These are phyloP conservation scores for Boletus rufocinnamomeus DNA, from an alignment of 768 basidiomycete genomes.

Conservation along the genomic window DNA sequence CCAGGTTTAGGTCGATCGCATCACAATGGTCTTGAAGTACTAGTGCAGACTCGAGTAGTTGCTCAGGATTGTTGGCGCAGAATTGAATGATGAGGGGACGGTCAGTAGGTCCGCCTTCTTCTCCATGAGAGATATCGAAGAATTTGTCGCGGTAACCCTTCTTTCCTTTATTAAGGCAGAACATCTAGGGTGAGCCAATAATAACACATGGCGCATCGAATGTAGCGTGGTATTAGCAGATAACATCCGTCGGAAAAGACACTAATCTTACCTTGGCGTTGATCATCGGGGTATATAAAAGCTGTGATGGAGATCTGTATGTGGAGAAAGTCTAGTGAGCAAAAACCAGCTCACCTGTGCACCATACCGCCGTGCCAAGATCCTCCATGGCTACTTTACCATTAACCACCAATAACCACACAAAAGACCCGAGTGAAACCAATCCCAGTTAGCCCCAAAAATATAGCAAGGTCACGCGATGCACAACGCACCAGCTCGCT, in stretches of 20 bases:
- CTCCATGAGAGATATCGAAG: constrained; percentile 69
- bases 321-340: no score
- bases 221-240: background rate
- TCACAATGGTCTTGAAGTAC: constrained; percentile 80
- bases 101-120: constrained; percentile 80
- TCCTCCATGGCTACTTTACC: constrained; percentile 80
- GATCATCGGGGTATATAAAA: constrained; percentile 98
- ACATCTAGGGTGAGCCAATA: constrained; percentile 50
- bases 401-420: background rate
- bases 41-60: constrained; percentile 75
- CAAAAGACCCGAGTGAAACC: background rate
- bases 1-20: constrained; percentile 92
- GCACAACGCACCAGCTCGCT: constrained; percentile 78
- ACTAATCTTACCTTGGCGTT: constrained; percentile 69
- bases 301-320: constrained; percentile 40
- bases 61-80: constrained; percentile 85
- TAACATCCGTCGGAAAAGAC: background rate
- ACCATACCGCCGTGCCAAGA: constrained; percentile 78
- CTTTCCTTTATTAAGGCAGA: constrained; percentile 38
- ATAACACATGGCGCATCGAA: background rate
- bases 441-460: background rate
- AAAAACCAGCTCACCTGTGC: constrained; percentile 55
- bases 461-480: background rate
- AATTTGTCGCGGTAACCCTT: constrained; percentile 57
- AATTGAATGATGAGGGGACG: constrained; percentile 91